Conservation (phyloP, 352 stramenopile species). For the Pythium monospermum region DNA sequence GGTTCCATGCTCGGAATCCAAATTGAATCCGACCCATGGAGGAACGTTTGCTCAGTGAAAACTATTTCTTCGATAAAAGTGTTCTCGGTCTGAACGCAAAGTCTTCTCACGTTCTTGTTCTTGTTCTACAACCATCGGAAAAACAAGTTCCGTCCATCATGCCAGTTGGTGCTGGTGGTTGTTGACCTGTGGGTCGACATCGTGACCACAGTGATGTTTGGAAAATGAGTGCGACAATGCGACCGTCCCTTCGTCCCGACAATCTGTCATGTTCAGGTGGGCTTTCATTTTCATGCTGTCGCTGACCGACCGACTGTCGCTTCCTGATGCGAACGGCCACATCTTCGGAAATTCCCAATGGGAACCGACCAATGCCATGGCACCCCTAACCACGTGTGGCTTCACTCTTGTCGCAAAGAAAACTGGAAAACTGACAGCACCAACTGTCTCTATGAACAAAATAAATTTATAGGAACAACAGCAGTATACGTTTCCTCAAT, state of each 20-base stretch:
- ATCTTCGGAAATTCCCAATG: too few relatives aligned
- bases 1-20: too few relatives aligned
- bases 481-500: not conserved
- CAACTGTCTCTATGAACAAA: conserved; percentile 21
- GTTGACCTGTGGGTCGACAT: not conserved
- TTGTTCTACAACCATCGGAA: too few relatives aligned
- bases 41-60: too few relatives aligned
- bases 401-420: not conserved
- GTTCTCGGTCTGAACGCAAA: too few relatives aligned
- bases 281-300: not conserved
- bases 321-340: too few relatives aligned
- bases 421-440: not conserved
- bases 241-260: not conserved
- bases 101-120: too few relatives aligned
- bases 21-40: too few relatives aligned
- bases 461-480: conserved; percentile 4
- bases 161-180: not conserved
- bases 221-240: too few relatives aligned
- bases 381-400: not conserved
- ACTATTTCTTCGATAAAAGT: too few relatives aligned
- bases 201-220: not conserved
- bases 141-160: too few relatives aligned
- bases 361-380: not conserved
- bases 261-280: not conserved
- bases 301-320: too few relatives aligned